A percentile compares a stretch with the other conserved stretches of the same genome.
Conservation (phyloP, 2,329 filamentous ascomycete genomes). For the Sarocladium brachiariae region DNA sequence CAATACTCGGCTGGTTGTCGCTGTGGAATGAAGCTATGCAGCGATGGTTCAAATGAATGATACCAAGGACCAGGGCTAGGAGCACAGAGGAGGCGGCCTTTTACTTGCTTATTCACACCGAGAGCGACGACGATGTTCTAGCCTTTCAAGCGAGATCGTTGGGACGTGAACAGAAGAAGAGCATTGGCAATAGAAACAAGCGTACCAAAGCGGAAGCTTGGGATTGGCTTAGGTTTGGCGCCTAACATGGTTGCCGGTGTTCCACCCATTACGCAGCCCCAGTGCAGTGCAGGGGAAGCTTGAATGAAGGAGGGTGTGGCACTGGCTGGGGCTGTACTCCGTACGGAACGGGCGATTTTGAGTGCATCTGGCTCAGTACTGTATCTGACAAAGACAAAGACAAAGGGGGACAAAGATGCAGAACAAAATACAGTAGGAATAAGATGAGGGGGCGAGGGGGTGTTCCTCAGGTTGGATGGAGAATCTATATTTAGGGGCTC, state of each 20-base stretch:
- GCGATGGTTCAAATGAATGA: too few relatives aligned
- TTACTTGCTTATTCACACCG: too few relatives aligned
- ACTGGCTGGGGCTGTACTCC: not conserved
- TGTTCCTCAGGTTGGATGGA: not conserved
- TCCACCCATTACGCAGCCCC: not conserved
- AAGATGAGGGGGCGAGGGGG: too few relatives aligned
- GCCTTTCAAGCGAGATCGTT: not conserved
- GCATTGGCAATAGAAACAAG: not conserved
- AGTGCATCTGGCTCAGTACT: too few relatives aligned
- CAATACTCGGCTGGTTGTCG: not conserved
- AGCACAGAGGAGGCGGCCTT: too few relatives aligned
- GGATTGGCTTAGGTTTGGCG: slow-evolving; percentile 9
- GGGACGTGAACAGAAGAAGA: not conserved
- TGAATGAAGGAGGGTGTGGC: slow-evolving; percentile 5
- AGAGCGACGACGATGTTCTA: not conserved
- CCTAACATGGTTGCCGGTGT: slow-evolving; percentile 4
- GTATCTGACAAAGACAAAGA: not conserved
- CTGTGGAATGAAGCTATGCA: not conserved
- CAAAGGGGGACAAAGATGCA: not conserved
- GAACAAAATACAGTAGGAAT: not conserved
- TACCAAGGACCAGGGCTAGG: too few relatives aligned
- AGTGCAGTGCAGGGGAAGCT: not conserved
- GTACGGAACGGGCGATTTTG: not conserved
- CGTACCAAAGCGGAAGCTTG: not conserved
- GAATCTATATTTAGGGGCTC: slow-evolving; percentile 1